Base-by-base conservation (phyloP, 2,329 filamentous ascomycete genomes). In the Phoma herbarum region DNA sequence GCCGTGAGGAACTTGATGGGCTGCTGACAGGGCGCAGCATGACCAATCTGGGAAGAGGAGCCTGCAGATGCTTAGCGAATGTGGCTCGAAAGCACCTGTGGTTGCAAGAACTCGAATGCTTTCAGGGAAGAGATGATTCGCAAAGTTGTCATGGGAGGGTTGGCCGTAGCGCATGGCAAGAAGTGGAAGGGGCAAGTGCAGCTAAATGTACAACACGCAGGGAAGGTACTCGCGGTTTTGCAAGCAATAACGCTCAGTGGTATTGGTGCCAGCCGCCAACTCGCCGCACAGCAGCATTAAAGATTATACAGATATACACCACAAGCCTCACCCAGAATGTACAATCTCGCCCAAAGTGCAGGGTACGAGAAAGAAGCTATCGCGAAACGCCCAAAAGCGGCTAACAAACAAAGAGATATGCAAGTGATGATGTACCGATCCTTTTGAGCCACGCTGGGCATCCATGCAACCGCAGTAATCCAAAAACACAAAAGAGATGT, bases 261-360 rank as follows among this genome's bases (percentile, higher is more conserved):
- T 42, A 48, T 42, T 54, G 26, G 35, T 26, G 35, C 26, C 44
- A 33, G 20, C 44, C 31, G 33, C 26, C 33, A 29, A 35, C 25
- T 41, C 44, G 57, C 57, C 25, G 57, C 50, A 46, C 57, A 54
- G 68, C 67, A 69, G 67, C 66, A 71, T 73, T 69, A 70, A 48
- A 60, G 69, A 71, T 68, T 72, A 72, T 66, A 71, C 67, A 70
- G 60, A 55, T 33, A 50, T 37, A 16, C 16, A 33, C 42, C n/a
- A 33, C 45, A 46, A 45, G 29, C 47, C 51, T 55, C 46, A 33
- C 52, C 33, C 22, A 46, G 46, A 49, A 45, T 56, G 44, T 52
- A 59, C 54, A 63, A 37, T 55, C 55, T 60, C 48, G n/a, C 49
- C 31, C 43, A 51, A 51, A 44, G 26, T 20, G 29, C 11, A 37